Percentiles rank a stretch among this genome's conserved stretches.
Conservation (phyloP, 768 basidiomycete species). For the Lactarius akahatsu region DNA sequence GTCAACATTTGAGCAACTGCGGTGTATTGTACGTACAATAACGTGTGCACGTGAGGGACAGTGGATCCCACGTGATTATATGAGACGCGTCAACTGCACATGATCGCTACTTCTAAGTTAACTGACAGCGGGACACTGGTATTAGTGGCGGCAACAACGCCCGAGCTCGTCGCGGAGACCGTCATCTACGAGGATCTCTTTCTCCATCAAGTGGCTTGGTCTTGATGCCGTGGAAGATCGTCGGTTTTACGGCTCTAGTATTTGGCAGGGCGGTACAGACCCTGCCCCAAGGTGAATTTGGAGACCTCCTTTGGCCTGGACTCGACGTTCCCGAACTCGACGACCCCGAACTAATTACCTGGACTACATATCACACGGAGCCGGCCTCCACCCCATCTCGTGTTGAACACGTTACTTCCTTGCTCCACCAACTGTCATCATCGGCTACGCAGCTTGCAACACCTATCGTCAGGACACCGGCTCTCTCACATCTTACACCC, state of each 20-base stretch:
- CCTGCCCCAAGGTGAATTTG: constrained; percentile 21
- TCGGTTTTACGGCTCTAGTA: constrained; percentile 2
- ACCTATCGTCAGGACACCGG: not conserved
- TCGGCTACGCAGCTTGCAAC: not conserved
- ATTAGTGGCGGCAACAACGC: not conserved
- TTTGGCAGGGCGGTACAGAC: constrained; percentile 11
- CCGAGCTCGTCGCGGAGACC: not conserved
- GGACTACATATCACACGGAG: constrained; percentile 21
- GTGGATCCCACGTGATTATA: constrained; percentile 4
- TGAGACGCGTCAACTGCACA: constrained; percentile 5
- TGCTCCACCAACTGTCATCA: constrained; percentile 9
- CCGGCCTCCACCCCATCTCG: constrained; percentile 23
- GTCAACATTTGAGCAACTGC: not conserved
- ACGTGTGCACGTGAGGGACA: constrained; percentile 1
- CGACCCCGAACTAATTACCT: constrained; percentile 2
- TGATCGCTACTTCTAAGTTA: not conserved
- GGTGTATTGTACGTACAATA: not conserved
- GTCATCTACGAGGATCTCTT: not conserved
- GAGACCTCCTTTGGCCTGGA: constrained; percentile 14
- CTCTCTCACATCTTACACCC: not conserved
- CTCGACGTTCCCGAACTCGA: constrained; percentile 17
- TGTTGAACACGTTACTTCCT: constrained; percentile 3
- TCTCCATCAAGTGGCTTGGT: not conserved
- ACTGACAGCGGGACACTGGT: not conserved
- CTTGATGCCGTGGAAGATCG: constrained; percentile 13